Evolutionary conservation across 257 asterid genomes (phyloP).

Genomic region (Rhazya stricta): DNA sequence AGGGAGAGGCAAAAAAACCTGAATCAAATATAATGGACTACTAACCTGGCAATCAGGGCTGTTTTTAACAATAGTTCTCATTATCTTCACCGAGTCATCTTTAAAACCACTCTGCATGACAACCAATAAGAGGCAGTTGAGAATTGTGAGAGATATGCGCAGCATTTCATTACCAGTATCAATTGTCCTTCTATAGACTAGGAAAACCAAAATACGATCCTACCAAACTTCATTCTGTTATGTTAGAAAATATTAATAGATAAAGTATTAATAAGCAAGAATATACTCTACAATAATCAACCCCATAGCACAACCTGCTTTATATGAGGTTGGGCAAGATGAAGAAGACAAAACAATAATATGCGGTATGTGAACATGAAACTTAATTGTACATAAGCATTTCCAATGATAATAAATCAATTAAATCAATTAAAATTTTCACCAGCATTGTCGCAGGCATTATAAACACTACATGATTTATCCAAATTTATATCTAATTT

Average conservation of each 20-base stretch:
- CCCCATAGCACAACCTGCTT: background rate
- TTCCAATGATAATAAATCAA: background rate
- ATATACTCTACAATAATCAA: background rate
- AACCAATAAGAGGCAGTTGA: background rate
- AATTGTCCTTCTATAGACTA: background rate
- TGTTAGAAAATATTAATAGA: background rate
- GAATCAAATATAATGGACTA: slow-evolving; percentile 6
- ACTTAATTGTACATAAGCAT: background rate
- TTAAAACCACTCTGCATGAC: slow-evolving; percentile 66
- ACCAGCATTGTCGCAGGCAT: background rate
- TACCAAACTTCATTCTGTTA: background rate
- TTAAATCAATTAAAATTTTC: background rate
- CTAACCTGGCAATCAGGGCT: slow-evolving; percentile 73
- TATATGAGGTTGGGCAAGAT: background rate
- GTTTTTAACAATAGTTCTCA: slow-evolving; percentile 52
- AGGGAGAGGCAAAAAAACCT: background rate
- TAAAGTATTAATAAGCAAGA: background rate
- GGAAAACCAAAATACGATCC: too few relatives aligned
- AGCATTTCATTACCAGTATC: background rate
- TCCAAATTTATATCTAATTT: background rate
- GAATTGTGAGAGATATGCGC: background rate
- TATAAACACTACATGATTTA: background rate
- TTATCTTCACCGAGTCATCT: slow-evolving; percentile 65
- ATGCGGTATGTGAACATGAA: background rate
- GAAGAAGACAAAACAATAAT: background rate